phyloP scores from a whole-genome alignment of 768 basidiomycete genomes.

The Rhizopogon vesiculosus region DNA sequence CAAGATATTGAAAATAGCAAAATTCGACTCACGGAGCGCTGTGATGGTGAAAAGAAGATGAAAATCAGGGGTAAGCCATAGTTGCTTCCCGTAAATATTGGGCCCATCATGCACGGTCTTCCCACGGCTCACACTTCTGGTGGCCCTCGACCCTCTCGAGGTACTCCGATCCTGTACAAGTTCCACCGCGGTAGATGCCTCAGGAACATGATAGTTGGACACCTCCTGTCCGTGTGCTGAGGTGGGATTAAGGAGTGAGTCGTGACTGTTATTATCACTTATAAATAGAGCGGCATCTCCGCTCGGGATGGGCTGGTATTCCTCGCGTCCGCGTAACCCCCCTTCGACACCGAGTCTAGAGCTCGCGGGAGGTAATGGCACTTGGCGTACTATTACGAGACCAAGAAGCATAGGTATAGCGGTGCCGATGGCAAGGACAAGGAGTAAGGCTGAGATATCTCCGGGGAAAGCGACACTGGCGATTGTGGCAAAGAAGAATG shows the following conservation, averaged over 20 bases:
- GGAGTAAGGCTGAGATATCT: constrained; percentile 71
- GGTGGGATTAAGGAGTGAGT: constrained; percentile 13
- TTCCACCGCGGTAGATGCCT: constrained; percentile 14
- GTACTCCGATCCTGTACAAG: constrained; percentile 11
- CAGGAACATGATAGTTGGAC: constrained; percentile 18
- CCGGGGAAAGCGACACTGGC: constrained; percentile 71
- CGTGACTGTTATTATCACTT: constrained; percentile 20
- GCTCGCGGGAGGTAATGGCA: constrained; percentile 49
- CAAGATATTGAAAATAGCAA: not conserved
- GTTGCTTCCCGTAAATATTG: constrained; percentile 49
- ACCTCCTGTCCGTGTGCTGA: constrained; percentile 13
- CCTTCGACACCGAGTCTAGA: constrained; percentile 12
- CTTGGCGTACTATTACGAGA: constrained; percentile 62
- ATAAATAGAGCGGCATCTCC: constrained; percentile 19
- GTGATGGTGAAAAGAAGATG: constrained; percentile 57
- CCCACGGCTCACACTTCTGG: not conserved
- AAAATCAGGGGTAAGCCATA: constrained; percentile 55
- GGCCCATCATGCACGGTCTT: constrained; percentile 23
- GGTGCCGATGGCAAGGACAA: constrained; percentile 74
- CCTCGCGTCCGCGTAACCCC: constrained; percentile 13
- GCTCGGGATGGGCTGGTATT: constrained; percentile 14
- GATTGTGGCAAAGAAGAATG: constrained; percentile 82
- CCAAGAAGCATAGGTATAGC: constrained; percentile 78
- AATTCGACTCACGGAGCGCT: constrained; percentile 43
- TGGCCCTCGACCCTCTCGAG: not conserved